A percentile compares a stretch with the other conserved stretches of the same genome.
These are phyloP conservation scores for Vanilla planifolia DNA, from an alignment of 106 monocot genomes.

Conservation along the genomic window DNA sequence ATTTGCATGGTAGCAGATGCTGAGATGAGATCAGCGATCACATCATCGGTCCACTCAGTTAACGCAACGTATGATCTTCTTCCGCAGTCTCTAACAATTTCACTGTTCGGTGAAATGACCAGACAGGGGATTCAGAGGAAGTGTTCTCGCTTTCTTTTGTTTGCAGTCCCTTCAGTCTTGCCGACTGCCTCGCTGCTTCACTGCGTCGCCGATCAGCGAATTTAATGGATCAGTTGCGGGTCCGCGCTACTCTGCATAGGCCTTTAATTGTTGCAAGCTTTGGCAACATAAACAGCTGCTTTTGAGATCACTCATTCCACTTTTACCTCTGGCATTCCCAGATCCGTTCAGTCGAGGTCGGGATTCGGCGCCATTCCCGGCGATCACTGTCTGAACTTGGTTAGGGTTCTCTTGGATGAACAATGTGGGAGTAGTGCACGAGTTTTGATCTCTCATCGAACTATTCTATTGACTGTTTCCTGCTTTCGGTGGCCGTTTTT, in stretches of 20 bases:
- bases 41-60: neutral
- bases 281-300: neutral
- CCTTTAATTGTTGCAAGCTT: neutral
- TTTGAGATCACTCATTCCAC: neutral
- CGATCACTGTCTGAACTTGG: neutral
- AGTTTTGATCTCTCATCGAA: conserved; percentile 1
- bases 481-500: too few species aligned
- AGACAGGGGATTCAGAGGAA: neutral
- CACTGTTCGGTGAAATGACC: neutral
- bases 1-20: too few species aligned
- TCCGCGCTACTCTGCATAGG: neutral
- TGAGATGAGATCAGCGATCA: too few species aligned
- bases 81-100: neutral
- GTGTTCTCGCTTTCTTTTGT: neutral
- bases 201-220: conserved; percentile 27
- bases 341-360: neutral
- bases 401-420: neutral
- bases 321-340: neutral
- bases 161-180: conserved; percentile 5
- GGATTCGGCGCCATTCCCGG: neutral
- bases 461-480: neutral
- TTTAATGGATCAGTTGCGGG: conserved; percentile 31
- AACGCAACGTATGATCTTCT: neutral
- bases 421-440: neutral
- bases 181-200: neutral